Base-by-base conservation (phyloP, 2,329 filamentous ascomycete species). In the Rosellinia necatrix region DNA sequence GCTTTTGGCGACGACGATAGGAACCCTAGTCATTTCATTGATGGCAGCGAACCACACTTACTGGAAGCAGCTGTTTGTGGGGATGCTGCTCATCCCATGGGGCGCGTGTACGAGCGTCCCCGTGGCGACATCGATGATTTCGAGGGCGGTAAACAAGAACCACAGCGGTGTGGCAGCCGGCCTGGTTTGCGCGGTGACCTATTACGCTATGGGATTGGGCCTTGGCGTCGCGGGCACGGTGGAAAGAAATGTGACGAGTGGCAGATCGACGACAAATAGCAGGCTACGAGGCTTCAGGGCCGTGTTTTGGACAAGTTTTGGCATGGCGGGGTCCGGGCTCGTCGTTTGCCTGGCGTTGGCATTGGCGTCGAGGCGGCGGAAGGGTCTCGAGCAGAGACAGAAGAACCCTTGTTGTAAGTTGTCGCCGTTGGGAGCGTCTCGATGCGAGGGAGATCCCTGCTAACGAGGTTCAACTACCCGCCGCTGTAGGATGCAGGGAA, bases 41-140 rank as follows among this genome's bases (percentile, higher is more conserved):
- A 75, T 79, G 2, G 83, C 85, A 0, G 72, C 78, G 0, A 62
- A 77, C 4, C 83, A 88, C 67, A 78, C 73, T 0, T 90, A 89
- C 71, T 90, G 87, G 87, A 75, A 74, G 15, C 81, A 87, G 59
- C 76, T 80, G 0, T 89, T 90, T 65, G 76, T 86, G 8, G 76
- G 76, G 3, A 74, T 83, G 4, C 21, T 88, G 3, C 65, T 89
- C 41, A 83, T 82, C 70, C 80, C 83, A 0, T 85, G 80, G 63
- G 84, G 84, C 2, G 85, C 88, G 80, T 85, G 89, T 66, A 87
- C 88, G 78, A 82, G 77, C 2, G 87, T 87, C 62, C 86, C 86
- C 0, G 81, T 84, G 0, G 83, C 82, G 0, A 86, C 79, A 0
- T 66, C 88, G 10, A 78, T 88, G 25, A 73, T 89, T 7, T 82